Conservation (phyloP, 305 asterid genomes). For the Solanum aculeatissimum region DNA sequence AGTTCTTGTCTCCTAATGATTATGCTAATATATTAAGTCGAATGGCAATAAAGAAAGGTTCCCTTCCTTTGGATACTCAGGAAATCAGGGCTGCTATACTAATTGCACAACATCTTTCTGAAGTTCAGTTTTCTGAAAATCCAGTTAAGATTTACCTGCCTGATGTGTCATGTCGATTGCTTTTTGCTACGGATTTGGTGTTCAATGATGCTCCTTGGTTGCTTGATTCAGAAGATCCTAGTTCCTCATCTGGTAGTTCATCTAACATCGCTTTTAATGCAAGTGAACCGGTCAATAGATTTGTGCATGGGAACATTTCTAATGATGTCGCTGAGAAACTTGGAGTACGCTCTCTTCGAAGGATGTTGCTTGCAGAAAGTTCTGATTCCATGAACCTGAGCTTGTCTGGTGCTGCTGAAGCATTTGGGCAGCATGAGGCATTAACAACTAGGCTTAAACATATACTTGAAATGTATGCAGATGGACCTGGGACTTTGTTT, state of each 20-base stretch:
- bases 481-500: slow-evolving; percentile 89
- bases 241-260: slow-evolving; percentile 40
- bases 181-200: slow-evolving; percentile 59
- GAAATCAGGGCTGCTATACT: slow-evolving; percentile 79
- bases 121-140: slow-evolving; percentile 57
- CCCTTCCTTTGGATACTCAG: slow-evolving; percentile 59
- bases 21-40: slow-evolving; percentile 68
- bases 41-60: slow-evolving; percentile 70
- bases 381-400: slow-evolving; percentile 96
- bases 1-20: slow-evolving; percentile 64
- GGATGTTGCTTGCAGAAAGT: slow-evolving; percentile 94
- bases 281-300: slow-evolving; percentile 58
- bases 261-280: slow-evolving; percentile 36
- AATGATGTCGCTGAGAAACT: slow-evolving; percentile 98
- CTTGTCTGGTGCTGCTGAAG: slow-evolving; percentile 98
- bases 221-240: slow-evolving; percentile 64
- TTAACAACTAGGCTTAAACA: slow-evolving; percentile 94
- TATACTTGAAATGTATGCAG: slow-evolving; percentile 99
- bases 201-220: slow-evolving; percentile 98
- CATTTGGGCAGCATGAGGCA: slow-evolving; percentile 98
- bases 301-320: slow-evolving; percentile 88
- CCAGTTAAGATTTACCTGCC: slow-evolving; percentile 66
- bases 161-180: slow-evolving; percentile 67
- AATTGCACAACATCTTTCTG: slow-evolving; percentile 89
- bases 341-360: slow-evolving; percentile 87